phyloP scores from a whole-genome alignment of 2,329 filamentous ascomycete genomes.

The Scytalidium lignicola region DNA sequence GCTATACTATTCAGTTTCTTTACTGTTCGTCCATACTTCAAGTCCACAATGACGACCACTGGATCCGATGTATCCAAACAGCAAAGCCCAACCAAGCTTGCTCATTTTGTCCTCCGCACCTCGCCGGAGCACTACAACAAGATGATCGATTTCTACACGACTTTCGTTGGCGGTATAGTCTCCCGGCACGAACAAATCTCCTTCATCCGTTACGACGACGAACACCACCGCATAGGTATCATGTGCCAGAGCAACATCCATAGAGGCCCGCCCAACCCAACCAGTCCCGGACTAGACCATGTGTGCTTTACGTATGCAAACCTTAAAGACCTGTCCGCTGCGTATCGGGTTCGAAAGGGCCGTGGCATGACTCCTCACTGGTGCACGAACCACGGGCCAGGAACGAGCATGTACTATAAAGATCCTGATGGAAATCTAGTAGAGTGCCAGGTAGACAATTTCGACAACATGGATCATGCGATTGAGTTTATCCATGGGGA shows the following conservation, averaged over 20 bases:
- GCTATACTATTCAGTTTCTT: no score
- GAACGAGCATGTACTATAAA: slow-evolving; percentile 41
- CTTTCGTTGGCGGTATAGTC: no score
- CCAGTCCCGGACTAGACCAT: slow-evolving; percentile 33
- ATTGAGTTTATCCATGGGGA: slow-evolving; percentile 33
- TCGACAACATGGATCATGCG: slow-evolving; percentile 32
- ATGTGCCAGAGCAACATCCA: slow-evolving; percentile 19
- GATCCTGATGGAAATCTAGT: slow-evolving; percentile 45
- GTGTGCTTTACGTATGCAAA: slow-evolving; percentile 36
- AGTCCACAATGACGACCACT: no score
- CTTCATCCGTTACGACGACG: slow-evolving; percentile 41
- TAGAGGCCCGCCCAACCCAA: neutral
- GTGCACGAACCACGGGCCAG: slow-evolving; percentile 43
- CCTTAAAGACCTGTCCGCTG: slow-evolving; percentile 29
- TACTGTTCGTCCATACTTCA: no score
- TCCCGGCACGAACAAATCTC: no score
- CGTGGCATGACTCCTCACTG: slow-evolving; percentile 35
- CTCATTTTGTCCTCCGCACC: slow-evolving; percentile 25
- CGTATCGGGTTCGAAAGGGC: slow-evolving; percentile 33
- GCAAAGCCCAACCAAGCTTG: no score
- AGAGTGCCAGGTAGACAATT: slow-evolving; percentile 42
- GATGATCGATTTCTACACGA: no score
- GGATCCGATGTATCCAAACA: no score
- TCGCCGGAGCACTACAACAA: slow-evolving; percentile 12
- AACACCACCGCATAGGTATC: slow-evolving; percentile 43